These are phyloP conservation scores for Colletotrichum sp. DNA, from an alignment of 2,329 filamentous ascomycete genomes.

Conservation along the genomic window DNA sequence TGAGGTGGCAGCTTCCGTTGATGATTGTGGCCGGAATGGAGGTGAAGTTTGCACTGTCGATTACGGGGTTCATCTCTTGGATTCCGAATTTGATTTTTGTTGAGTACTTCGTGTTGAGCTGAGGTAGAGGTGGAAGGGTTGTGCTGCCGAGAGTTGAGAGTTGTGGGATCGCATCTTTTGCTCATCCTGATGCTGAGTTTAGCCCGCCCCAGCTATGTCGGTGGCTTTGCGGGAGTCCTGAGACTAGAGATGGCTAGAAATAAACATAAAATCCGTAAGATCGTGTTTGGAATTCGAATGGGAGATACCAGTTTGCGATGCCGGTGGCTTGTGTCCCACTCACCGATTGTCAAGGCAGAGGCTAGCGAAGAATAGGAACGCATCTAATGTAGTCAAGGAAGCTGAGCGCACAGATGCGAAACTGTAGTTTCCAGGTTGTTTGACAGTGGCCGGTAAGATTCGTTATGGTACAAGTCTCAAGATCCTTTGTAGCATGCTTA, in stretches of 20 bases:
- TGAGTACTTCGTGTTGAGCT: background rate
- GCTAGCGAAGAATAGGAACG: background rate
- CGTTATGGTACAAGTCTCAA: fast-evolving
- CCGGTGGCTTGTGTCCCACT: background rate
- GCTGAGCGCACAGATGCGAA: background rate
- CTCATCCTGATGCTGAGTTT: background rate
- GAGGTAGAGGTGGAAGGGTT: background rate
- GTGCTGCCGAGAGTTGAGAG: background rate
- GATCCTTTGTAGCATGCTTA: fast-evolving
- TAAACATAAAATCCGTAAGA: background rate
- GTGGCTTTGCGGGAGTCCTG: background rate
- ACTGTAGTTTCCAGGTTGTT: background rate
- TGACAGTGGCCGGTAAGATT: fast-evolving
- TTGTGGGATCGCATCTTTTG: background rate
- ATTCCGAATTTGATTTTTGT: background rate
- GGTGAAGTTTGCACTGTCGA: background rate
- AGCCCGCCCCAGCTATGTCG: background rate
- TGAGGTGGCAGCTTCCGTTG: background rate
- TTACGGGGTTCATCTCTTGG: background rate
- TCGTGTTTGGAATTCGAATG: background rate
- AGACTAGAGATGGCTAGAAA: fast-evolving
- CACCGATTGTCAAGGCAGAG: background rate
- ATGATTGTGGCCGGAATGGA: background rate
- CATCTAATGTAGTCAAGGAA: background rate
- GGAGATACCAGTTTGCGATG: background rate